These are phyloP conservation scores for Baudoinia panamericana DNA, from an alignment of 495 filamentous ascomycete species.

Conservation along the genomic window DNA sequence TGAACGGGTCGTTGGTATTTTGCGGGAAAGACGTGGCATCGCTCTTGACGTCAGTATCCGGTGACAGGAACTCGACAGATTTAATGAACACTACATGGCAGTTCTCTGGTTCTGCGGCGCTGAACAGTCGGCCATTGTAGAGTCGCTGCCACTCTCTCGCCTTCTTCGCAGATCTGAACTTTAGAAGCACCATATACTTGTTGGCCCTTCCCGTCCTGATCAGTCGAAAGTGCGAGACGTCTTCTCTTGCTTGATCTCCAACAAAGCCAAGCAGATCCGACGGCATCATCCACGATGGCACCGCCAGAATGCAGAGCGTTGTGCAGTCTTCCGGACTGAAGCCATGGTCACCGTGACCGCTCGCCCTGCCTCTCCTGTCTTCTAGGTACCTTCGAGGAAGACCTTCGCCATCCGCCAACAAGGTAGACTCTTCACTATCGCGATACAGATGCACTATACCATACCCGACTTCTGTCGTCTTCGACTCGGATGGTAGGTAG, in stretches of 20 bases:
- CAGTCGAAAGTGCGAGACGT: conserved; percentile 92
- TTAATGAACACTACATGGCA: conserved; percentile 95
- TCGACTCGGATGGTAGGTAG: conserved; percentile 60
- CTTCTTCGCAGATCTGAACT: conserved; percentile 62
- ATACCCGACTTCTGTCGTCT: conserved; percentile 74
- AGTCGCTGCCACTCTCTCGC: conserved; percentile 70
- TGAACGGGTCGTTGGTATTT: conserved; percentile 53
- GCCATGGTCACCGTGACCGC: conserved; percentile 15
- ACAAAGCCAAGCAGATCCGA: conserved; percentile 87
- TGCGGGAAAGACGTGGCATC: conserved; percentile 37
- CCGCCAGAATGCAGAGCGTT: conserved; percentile 87
- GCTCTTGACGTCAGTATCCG: conserved; percentile 25
- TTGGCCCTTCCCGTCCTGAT: conserved; percentile 78
- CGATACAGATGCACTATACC: conserved; percentile 90
- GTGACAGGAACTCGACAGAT: conserved; percentile 59
- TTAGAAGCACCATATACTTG: conserved; percentile 95
- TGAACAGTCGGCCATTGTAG: conserved; percentile 92
- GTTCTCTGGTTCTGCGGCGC: conserved; percentile 89
- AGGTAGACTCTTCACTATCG: conserved; percentile 62
- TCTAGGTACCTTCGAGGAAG: conserved; percentile 9
- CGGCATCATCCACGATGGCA: conserved; percentile 83
- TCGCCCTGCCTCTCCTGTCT: conserved; percentile 8
- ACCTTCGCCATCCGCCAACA: conserved; percentile 32
- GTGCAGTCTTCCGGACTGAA: conserved; percentile 55
- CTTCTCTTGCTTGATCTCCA: conserved; percentile 73